These are phyloP conservation scores for Zygotorulaspora sp. DNA, from an alignment of 805 yeast species.

Conservation along the genomic window DNA sequence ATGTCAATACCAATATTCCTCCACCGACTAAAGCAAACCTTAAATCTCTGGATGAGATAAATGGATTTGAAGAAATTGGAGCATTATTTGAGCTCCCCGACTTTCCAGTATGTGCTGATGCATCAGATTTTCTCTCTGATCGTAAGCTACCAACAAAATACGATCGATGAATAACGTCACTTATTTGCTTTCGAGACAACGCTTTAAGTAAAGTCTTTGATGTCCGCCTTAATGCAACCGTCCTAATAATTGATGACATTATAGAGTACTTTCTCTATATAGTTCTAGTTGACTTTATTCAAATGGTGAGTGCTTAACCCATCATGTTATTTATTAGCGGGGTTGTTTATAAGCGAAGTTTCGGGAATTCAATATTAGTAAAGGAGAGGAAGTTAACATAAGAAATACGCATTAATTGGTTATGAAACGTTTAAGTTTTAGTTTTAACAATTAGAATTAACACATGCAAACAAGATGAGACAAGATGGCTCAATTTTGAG, in stretches of 20 bases:
- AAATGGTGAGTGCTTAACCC: no score
- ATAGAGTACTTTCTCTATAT: not conserved
- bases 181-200: conserved; percentile 18
- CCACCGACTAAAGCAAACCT: conserved; percentile 16
- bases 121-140: not conserved
- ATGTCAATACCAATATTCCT: conserved; percentile 18
- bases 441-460: no score
- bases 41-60: conserved; percentile 11
- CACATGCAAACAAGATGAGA: no score
- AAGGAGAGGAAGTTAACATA: no score
- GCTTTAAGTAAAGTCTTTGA: conserved; percentile 17
- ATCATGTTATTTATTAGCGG: no score
- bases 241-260: conserved; percentile 16
- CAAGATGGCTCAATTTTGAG: no score
- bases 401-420: no score
- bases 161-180: conserved; percentile 16
- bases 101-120: not conserved
- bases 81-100: conserved; percentile 2
- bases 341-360: no score
- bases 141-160: conserved; percentile 9
- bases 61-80: conserved; percentile 3
- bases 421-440: no score
- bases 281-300: no score
- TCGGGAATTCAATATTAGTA: no score
- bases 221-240: conserved; percentile 17